These are phyloP conservation scores for Aspergillus aculeatinus DNA, from an alignment of 2,329 filamentous ascomycete genomes.

Conservation along the genomic window DNA sequence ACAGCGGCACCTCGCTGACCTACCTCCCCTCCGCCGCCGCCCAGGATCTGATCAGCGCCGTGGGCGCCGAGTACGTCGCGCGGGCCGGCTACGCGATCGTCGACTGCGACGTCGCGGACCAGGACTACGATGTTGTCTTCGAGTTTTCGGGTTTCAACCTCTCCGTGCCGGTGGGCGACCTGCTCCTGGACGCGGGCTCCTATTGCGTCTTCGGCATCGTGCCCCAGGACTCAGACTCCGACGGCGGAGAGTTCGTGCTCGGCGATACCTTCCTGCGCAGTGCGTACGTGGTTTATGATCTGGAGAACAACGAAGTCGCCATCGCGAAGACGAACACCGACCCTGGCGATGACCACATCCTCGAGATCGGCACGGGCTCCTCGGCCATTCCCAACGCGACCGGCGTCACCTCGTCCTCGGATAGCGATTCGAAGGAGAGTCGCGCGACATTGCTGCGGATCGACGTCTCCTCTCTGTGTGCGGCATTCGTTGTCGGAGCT, in stretches of 20 bases:
- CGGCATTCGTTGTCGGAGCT: no score
- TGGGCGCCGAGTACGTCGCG: conserved; percentile 60
- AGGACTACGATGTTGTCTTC: conserved; percentile 54
- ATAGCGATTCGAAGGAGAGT: no score
- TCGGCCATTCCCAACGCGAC: conserved; percentile 55
- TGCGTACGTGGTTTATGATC: conserved; percentile 64
- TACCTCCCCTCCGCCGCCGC: conserved; percentile 39
- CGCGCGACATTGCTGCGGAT: no score
- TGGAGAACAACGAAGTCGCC: conserved; percentile 60
- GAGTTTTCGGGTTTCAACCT: conserved; percentile 58
- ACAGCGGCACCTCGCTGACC: conserved; percentile 44
- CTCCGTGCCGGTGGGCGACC: conserved; percentile 54
- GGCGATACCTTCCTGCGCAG: conserved; percentile 64
- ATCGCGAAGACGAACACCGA: conserved; percentile 63
- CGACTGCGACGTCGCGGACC: conserved; percentile 53
- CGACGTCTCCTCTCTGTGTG: no score
- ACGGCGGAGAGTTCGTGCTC: conserved; percentile 50
- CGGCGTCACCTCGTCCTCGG: no score
- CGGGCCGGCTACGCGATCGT: conserved; percentile 55
- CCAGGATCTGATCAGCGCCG: conserved; percentile 53
- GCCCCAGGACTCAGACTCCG: conserved; percentile 36
- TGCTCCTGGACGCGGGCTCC: conserved; percentile 53
- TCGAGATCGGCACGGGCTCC: conserved; percentile 54
- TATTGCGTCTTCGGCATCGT: conserved; percentile 52
- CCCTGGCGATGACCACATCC: conserved; percentile 48